These are phyloP conservation scores for Blastobotrys malaysiensis DNA, from an alignment of 1,139 yeast genomes.

Conservation along the genomic window DNA sequence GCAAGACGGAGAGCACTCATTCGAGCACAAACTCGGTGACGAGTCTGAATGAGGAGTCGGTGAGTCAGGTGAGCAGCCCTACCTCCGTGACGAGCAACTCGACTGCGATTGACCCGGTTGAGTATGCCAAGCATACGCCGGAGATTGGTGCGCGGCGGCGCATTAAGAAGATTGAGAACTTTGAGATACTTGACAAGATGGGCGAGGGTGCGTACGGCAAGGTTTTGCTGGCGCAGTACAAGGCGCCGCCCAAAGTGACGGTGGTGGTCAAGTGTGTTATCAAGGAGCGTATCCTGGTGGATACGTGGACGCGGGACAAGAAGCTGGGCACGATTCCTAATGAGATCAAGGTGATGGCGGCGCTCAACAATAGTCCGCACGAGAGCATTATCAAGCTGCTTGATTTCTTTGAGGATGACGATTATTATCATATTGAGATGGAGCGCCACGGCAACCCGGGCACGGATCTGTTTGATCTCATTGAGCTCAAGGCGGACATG, in stretches of 20 bases:
- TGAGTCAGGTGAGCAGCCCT: not conserved
- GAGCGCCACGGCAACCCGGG: constrained; percentile 88
- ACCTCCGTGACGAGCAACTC: not conserved
- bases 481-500: constrained; percentile 79
- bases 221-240: constrained; percentile 73
- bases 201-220: constrained; percentile 98
- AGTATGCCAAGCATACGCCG: constrained; percentile 16
- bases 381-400: constrained; percentile 78
- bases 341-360: constrained; percentile 88
- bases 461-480: constrained; percentile 83
- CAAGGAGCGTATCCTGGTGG: constrained; percentile 88
- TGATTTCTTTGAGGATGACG: constrained; percentile 88
- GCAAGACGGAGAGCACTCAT: not conserved
- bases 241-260: constrained; percentile 52
- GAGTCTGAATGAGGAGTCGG: not conserved
- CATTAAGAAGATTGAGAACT: constrained; percentile 64
- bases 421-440: constrained; percentile 83
- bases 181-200: constrained; percentile 63
- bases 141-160: constrained; percentile 34
- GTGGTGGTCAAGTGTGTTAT: constrained; percentile 85
- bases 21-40: not conserved
- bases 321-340: constrained; percentile 88
- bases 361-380: constrained; percentile 48
- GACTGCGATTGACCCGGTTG: constrained; percentile 2
- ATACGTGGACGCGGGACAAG: constrained; percentile 94